Base-by-base conservation (phyloP, 2,329 filamentous ascomycete species). In the Cercospora zeae-maydis region DNA sequence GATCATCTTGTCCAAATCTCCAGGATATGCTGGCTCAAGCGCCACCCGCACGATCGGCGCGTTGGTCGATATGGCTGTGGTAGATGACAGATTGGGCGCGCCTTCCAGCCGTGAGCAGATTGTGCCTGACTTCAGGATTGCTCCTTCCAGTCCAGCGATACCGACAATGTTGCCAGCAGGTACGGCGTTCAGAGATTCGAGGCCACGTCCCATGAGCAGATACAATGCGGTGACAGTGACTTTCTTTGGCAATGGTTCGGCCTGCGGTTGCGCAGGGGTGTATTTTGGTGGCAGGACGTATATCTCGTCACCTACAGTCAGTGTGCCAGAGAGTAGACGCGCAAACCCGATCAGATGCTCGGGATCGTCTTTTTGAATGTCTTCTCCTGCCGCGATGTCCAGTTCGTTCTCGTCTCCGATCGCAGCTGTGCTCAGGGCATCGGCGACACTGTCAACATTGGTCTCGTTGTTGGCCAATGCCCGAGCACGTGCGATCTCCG, bases 281-380 rank as follows among this genome's bases (percentile, higher is more conserved):
- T 95, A 99, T 70, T 98, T 99, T 0, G 95, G 95, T 0, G 92
- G 88, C 4, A 99, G 81, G 14, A 98, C 92, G 74, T 96, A 98
- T 53, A 99, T 82, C 60, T 88, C 88, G 74, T 99, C 93, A 37
- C 95, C 95, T 1, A 98, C 91, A 0, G 88, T 90, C 7, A 99
- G 80, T 0, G 88, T 93, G 7, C 95, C 95, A 0, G 93, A 98
- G 77, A 95, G 98, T 51, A 98, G 87, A 67, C 95, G 86, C 8
- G 95, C 93, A 74, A 99, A 99, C 0, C 95, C 95, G 68, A 99
- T 92, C 2, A 99, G 82, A 73, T 96, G 92, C 72, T 99, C 95
- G 0, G 86, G 86, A 52, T 96, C 91, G 14, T 83, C 80, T 58
- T 87, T 81, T 66, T 87, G 83, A 63, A 75, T 71, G n/a, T 62